Evolutionary conservation across 495 filamentous ascomycete genomes (phyloP).

Genomic region (Clavariopsis aquatica): DNA sequence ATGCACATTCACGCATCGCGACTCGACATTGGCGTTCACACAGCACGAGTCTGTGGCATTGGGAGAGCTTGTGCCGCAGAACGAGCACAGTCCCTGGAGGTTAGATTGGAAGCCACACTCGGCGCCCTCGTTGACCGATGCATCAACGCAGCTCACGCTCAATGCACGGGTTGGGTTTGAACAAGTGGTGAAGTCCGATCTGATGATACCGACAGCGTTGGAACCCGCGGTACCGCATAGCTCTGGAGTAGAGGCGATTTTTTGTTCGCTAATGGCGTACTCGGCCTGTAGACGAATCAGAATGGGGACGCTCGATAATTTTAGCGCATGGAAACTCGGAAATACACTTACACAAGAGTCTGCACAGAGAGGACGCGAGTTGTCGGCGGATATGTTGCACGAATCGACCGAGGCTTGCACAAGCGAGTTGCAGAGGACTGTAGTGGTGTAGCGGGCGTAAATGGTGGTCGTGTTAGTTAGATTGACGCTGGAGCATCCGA

Average conservation of each 20-base stretch:
- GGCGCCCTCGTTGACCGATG: constrained; percentile 73
- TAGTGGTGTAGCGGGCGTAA: constrained; percentile 93
- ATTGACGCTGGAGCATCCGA: constrained; percentile 80
- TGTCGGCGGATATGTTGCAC: constrained; percentile 63
- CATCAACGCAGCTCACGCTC: constrained; percentile 71
- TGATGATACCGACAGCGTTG: constrained; percentile 73
- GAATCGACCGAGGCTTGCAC: constrained; percentile 82
- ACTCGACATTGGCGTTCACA: constrained; percentile 70
- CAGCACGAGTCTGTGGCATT: constrained; percentile 97
- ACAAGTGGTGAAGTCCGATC: constrained; percentile 91
- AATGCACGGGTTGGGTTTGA: constrained; percentile 77
- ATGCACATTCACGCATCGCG: constrained; percentile 68
- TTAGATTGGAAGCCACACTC: constrained; percentile 88
- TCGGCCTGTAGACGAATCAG: constrained; percentile 58
- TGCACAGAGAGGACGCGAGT: constrained; percentile 81
- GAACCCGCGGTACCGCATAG: constrained; percentile 66
- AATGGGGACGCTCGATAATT: constrained; percentile 3
- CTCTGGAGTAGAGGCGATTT: constrained; percentile 70
- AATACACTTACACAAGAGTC: constrained; percentile 78
- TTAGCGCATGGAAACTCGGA: constrained; percentile 15
- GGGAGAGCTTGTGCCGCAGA: constrained; percentile 76
- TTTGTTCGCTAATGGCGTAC: constrained; percentile 83
- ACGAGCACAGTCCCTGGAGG: constrained; percentile 80
- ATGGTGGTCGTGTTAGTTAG: constrained; percentile 76
- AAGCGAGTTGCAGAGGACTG: constrained; percentile 90